These are phyloP conservation scores for Calonectria pteridis DNA, from an alignment of 2,329 filamentous ascomycete species.

Conservation along the genomic window DNA sequence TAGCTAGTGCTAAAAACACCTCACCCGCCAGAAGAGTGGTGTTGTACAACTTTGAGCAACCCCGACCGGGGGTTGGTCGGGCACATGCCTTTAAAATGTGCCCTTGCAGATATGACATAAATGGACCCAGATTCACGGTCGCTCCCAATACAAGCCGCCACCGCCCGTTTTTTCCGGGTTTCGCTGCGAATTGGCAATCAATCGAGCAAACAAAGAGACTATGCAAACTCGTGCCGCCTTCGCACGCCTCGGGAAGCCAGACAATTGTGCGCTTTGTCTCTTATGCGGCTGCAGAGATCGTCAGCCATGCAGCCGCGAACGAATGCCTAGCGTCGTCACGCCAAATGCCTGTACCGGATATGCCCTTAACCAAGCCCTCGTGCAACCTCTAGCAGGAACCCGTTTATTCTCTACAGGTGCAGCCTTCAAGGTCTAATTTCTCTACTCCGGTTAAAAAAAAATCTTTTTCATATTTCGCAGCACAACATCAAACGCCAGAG, in stretches of 20 bases:
- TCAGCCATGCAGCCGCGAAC: slow-evolving; percentile 7
- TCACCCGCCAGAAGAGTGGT: neutral
- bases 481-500: neutral
- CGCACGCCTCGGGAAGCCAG: neutral
- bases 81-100: neutral
- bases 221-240: neutral
- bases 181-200: neutral
- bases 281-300: slow-evolving; percentile 20
- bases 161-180: neutral
- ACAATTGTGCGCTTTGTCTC: neutral
- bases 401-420: neutral
- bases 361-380: slow-evolving; percentile 10
- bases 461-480: neutral
- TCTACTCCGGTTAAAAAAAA: neutral
- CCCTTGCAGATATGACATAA: slow-evolving; percentile 15
- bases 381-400: neutral
- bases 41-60: neutral
- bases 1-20: neutral
- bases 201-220: neutral
- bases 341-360: slow-evolving; percentile 16
- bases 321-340: slow-evolving; percentile 10
- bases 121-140: neutral
- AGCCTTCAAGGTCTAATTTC: neutral
- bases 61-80: neutral
- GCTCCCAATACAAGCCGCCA: neutral